These are phyloP conservation scores for Mesembryanthemum crystallinum DNA, from an alignment of 148 eudicot genomes.

Conservation along the genomic window DNA sequence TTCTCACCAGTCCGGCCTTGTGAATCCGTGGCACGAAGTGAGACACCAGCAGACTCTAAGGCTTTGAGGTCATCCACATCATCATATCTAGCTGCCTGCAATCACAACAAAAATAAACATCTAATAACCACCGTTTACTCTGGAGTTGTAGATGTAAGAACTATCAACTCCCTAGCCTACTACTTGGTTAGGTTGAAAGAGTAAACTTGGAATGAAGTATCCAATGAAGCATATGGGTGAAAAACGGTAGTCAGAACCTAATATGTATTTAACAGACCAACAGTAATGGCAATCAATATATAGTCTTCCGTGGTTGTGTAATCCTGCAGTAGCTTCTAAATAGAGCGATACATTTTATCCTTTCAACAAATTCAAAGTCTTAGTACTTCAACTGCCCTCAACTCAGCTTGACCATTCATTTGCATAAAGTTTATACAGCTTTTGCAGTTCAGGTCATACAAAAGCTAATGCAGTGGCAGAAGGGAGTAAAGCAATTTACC, in stretches of 20 bases:
- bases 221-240: too few relatives aligned
- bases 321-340: not conserved
- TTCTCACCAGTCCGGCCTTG: slow-evolving; percentile 80
- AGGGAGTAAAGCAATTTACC: too few relatives aligned
- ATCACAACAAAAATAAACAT: not conserved
- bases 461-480: not conserved
- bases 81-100: slow-evolving; percentile 87
- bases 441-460: too few relatives aligned
- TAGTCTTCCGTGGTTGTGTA: not conserved
- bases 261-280: too few relatives aligned
- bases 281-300: not conserved
- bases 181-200: not conserved
- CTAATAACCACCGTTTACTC: not conserved
- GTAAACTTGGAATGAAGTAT: not conserved
- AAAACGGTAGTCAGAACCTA: too few relatives aligned
- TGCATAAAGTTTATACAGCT: not conserved
- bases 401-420: not conserved
- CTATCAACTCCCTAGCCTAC: not conserved
- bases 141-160: not conserved
- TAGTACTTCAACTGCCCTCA: not conserved
- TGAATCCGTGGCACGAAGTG: slow-evolving; percentile 65
- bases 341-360: too few relatives aligned
- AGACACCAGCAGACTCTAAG: slow-evolving; percentile 59
- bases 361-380: not conserved
- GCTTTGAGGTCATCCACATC: slow-evolving; percentile 67